phyloP scores from a whole-genome alignment of 2,329 filamentous ascomycete species.

The Scopulariopsis brevicaulis region DNA sequence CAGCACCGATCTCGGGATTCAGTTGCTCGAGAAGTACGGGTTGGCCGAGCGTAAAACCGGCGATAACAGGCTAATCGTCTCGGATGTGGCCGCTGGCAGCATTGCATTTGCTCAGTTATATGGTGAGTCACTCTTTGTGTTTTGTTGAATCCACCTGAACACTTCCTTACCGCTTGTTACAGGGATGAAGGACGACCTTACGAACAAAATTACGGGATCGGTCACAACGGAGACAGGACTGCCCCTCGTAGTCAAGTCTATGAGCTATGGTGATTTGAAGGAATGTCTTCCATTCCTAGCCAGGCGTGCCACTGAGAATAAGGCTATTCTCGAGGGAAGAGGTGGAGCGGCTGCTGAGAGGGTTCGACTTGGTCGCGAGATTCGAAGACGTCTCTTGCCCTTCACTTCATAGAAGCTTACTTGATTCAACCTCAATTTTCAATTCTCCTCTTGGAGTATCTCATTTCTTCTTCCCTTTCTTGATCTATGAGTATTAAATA shows the following conservation, averaged over 20 bases:
- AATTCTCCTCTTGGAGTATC: not conserved
- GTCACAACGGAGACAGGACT: conserved; percentile 6
- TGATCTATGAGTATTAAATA: not conserved
- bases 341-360: conserved; percentile 9
- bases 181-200: conserved; percentile 10
- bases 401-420: not conserved
- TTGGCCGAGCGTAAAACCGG: not conserved
- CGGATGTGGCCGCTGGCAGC: not conserved
- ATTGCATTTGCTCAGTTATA: conserved; percentile 1
- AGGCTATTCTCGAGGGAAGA: conserved; percentile 9
- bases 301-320: conserved; percentile 9
- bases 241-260: conserved; percentile 10
- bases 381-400: not conserved
- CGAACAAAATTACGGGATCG: conserved; percentile 8
- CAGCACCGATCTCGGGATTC: not conserved
- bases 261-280: conserved; percentile 11
- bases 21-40: not conserved
- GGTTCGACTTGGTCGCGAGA: not conserved
- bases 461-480: not conserved
- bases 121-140: not conserved
- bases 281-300: conserved; percentile 9
- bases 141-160: too few species aligned
- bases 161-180: too few species aligned
- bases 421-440: not conserved
- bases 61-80: not conserved